Evolutionary conservation across 306 rosid species (phyloP), one percentile per base, ranked within the genome.

Genomic region (Mucuna pruriens): DNA sequence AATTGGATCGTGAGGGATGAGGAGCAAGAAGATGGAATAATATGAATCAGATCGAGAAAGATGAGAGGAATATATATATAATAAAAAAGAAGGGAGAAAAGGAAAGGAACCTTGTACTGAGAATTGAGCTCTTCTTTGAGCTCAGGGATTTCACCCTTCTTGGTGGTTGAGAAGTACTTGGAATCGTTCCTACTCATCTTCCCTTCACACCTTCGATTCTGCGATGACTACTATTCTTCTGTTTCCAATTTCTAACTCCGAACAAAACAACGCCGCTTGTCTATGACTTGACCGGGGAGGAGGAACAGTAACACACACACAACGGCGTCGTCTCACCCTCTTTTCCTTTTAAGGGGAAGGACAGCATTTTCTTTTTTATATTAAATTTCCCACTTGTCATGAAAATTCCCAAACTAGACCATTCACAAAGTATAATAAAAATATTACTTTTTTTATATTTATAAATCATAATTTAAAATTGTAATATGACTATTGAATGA

Each of bases 81-180:
- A 33, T 48, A 10, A 60, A 83, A 77, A 49, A 0, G 38, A 5
- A 13, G 16, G 22, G 17, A 17, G 13, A 54, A 20, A 11, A 33
- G 9, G 2, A 20, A 29, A n/a, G 5, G 39, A 13, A 90, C 98
- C 98, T 94, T 94, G 90, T 94, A 94, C 92, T 94, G 98, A 66
- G 98, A 94, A 92, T 94, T 94, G 80, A 94, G 98, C 97, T 94
- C 98, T 84, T 94, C 98, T 36, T 94, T 94, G 88, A 94, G 98
- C 94, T 94, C 98, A 26, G 98, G 98, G 81, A 94, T 94, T 87
- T 94, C 98, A 6, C 98, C 98, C 88, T 94, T 94, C 87, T 94
- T 94, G 55, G 98, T 94, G 85, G 98, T 94, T 55, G 98, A 94
- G 85, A 94, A 94, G 84, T 94, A 94, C 89, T 94, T 94, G 79